Base-by-base conservation (phyloP, 2,329 filamentous ascomycete genomes). In the Scedosporium boydii region DNA sequence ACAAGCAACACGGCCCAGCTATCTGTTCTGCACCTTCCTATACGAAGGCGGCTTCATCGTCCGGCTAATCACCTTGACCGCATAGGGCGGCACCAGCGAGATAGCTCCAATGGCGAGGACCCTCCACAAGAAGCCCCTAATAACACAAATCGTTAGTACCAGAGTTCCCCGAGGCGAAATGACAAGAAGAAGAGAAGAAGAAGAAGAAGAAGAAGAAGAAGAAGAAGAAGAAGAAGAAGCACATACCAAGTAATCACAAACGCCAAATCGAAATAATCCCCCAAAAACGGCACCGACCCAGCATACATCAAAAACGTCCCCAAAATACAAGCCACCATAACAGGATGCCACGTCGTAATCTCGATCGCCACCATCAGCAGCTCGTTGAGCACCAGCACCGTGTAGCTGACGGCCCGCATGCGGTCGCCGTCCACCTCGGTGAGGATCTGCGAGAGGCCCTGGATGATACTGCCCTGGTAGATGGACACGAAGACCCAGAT, bases 311-410 rank as follows among this genome's bases (percentile, higher is more conserved):
- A 73, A 55, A 90, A 87, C 0, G 95, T 99, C 14, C 91, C 93
- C 5, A 96, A 70, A 64, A 98, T 89, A 67, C 83, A 88, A 60
- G 90, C 77, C 62, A 96, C 87, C 93, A 98, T 98, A 65, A 93
- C 81, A 46, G 89, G 89, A 74, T 98, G 95, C 95, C 95, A 99
- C 0, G 95, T 99, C 3, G 91, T 96, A 68, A 99, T 90, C 72
- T 96, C 90, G 64, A 96, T 91, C 3, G 93, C 93, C 2, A 98
- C 95, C 96, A 99, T 99, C 68, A 96, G 84, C 64, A 99, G 83
- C 73, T 99, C 95, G 73, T 98, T 99, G 65, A 98, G 78, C 4
- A 99, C 87, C 2, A 99, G 84, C 0, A 92, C 91, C 0, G 93
- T 96, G 72, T 96, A 99, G 63, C 88, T 92, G 56, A 99, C 90